Evolutionary conservation across 2,329 filamentous ascomycete species (phyloP).

Genomic region (Corynespora cassiicola): DNA sequence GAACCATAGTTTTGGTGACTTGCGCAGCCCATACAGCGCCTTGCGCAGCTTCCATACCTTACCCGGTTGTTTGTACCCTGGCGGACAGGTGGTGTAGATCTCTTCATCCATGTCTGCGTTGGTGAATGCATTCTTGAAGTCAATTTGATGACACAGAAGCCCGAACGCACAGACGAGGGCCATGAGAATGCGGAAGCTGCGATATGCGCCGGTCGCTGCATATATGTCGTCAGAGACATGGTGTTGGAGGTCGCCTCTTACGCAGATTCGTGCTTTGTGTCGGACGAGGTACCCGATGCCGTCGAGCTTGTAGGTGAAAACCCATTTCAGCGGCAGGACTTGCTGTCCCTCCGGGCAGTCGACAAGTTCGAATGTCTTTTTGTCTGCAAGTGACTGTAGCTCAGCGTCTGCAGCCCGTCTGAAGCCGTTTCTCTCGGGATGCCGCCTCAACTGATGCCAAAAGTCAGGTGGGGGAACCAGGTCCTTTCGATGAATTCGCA

Average conservation of each 20-base stretch:
- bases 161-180: slow-evolving; percentile 9
- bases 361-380: too few species aligned
- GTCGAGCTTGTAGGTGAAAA: slow-evolving; percentile 18
- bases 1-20: slow-evolving; percentile 12
- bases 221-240: slow-evolving; percentile 7
- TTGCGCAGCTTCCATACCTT: slow-evolving; percentile 4
- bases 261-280: slow-evolving; percentile 15
- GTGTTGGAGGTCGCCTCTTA: slow-evolving; percentile 16
- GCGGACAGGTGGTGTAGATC: slow-evolving; percentile 8
- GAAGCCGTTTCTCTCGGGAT: too few species aligned
- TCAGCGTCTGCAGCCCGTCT: too few species aligned
- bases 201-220: slow-evolving; percentile 11
- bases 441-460: too few species aligned
- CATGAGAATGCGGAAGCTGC: slow-evolving; percentile 9
- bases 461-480: too few species aligned
- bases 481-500: too few species aligned
- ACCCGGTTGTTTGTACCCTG: background rate
- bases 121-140: slow-evolving; percentile 14
- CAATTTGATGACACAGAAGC: slow-evolving; percentile 12
- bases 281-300: slow-evolving; percentile 8
- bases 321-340: slow-evolving; percentile 9
- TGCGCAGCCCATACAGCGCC: slow-evolving; percentile 12
- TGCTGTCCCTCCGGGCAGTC: too few species aligned
- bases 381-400: too few species aligned
- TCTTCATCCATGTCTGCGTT: slow-evolving; percentile 13